Evolutionary conservation across 305 asterid species (phyloP), one percentile per base, ranked within the genome.

Genomic region (Rubia peregrina): DNA sequence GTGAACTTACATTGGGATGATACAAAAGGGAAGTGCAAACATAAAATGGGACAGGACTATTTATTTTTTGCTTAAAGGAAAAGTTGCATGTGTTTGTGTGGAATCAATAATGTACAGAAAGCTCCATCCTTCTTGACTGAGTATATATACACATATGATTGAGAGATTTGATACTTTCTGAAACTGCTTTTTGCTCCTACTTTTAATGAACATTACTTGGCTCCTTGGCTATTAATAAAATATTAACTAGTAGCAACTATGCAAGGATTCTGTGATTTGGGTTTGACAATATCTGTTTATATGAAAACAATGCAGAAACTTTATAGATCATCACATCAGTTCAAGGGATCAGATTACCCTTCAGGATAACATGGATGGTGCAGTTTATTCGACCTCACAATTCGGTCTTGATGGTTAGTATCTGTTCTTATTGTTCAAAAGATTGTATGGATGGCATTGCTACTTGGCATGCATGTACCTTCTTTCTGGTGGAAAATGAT

Each of bases 291-390:
- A 22, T 43, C 5, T n/a, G 16, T 57, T 76, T 65, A 64, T 51
- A 73, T 81, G 73, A 66, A 56, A 71, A 80, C 17, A 79, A 74
- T 85, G 89, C 98, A 95, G 99, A 73, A 89, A 95, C 80, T 88
- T 80, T 80, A 92, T 88, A 22, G 98, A 92, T 83, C 95, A 92
- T 85, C 99, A 92, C 80, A 82, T 92, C 74, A 92, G 99, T 86
- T 90, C 98, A 76, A 90, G 91, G 87, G 99, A 95, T 73, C 99
- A 95, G 85, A 95, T 95, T 68, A 95, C 99, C 30, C 96, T 95
- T 70, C 99, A 95, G 80, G 99, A 95, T 86, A 82, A 85, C 79
- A 74, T 90, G 96, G 98, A 87, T 78, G 92, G 96, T 2, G 96
- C 85, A 68, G 77, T 86, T 81, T 90, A 87, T 82, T 90, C 99